Evolutionary conservation across 495 filamentous ascomycete genomes (phyloP).

Genomic region (Penicillium psychrofluorescens): DNA sequence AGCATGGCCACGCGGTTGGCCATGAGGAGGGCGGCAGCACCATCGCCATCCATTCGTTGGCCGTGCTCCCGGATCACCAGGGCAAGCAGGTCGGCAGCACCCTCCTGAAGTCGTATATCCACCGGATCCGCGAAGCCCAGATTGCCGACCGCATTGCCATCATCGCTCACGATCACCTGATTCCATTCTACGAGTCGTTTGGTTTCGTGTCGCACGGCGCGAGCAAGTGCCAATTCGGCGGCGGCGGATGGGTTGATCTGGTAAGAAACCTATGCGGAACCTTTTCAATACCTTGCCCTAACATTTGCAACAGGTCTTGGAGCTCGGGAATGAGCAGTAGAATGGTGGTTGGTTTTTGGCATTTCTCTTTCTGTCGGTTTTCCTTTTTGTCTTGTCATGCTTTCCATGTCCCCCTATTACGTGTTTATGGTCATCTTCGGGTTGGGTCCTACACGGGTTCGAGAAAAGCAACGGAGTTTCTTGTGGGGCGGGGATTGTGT

Average conservation of each 20-base stretch:
- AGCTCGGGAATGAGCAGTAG: slow-evolving; percentile 20
- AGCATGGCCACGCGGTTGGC: slow-evolving; percentile 35
- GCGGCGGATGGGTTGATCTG: slow-evolving; percentile 71
- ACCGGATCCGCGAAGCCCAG: slow-evolving; percentile 57
- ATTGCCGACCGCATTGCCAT: slow-evolving; percentile 68
- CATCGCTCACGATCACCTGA: slow-evolving; percentile 65
- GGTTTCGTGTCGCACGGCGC: slow-evolving; percentile 64
- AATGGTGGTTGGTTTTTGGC: slow-evolving; percentile 2
- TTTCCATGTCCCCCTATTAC: slow-evolving; percentile 13
- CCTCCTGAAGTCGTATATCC: slow-evolving; percentile 68
- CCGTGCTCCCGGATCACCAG: slow-evolving; percentile 70
- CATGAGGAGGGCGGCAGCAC: slow-evolving; percentile 70
- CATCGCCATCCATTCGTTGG: slow-evolving; percentile 74
- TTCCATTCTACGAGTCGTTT: slow-evolving; percentile 68
- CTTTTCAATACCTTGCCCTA: neutral
- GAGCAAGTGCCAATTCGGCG: slow-evolving; percentile 62
- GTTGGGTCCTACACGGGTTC: slow-evolving; percentile 15
- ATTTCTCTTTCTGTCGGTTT: neutral
- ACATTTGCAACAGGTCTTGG: slow-evolving; percentile 16
- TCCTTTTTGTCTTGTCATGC: slow-evolving; percentile 6
- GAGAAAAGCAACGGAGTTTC: slow-evolving; percentile 22
- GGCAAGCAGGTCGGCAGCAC: slow-evolving; percentile 66
- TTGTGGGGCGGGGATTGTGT: slow-evolving; percentile 12
- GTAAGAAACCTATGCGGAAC: slow-evolving; percentile 15
- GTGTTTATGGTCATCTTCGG: slow-evolving; percentile 18